Evolutionary conservation across 2,329 filamentous ascomycete genomes (phyloP).

Genomic region (Aspergillus sp.): DNA sequence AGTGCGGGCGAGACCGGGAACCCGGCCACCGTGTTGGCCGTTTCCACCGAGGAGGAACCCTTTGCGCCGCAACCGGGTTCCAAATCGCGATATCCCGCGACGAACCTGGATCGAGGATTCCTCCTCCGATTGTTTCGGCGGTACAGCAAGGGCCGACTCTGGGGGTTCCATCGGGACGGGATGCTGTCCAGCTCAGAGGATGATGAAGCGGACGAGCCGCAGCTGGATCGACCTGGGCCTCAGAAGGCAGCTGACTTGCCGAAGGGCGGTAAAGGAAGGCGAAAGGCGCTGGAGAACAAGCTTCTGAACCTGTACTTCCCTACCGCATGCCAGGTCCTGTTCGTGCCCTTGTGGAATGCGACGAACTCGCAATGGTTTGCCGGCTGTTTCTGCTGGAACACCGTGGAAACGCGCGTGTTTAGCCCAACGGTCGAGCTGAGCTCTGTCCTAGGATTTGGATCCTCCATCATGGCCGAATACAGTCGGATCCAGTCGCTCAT

Average conservation of each 20-base stretch:
- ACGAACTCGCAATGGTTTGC: conserved; percentile 41
- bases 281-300: conserved; percentile 29
- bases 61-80: conserved; percentile 26
- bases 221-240: conserved; percentile 5
- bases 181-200: conserved; percentile 39
- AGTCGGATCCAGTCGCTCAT: conserved; percentile 36
- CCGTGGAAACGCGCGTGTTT: conserved; percentile 29
- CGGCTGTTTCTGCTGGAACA: conserved; percentile 39
- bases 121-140: conserved; percentile 31
- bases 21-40: conserved; percentile 26
- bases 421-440: conserved; percentile 31
- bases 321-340: conserved; percentile 40
- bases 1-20: conserved; percentile 18
- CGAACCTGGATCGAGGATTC: conserved; percentile 25
- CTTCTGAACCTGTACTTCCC: conserved; percentile 41
- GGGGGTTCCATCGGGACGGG: conserved; percentile 41
- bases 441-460: conserved; percentile 35
- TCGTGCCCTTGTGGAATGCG: conserved; percentile 46
- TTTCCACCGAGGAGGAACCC: conserved; percentile 30
- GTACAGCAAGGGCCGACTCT: conserved; percentile 43
- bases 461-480: conserved; percentile 37
- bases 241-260: conserved; percentile 8
- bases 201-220: conserved; percentile 16
- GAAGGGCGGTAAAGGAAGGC: conserved; percentile 17
- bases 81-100: conserved; percentile 18